These are phyloP conservation scores for Auricularia cornea DNA, from an alignment of 768 basidiomycete species.

Conservation along the genomic window DNA sequence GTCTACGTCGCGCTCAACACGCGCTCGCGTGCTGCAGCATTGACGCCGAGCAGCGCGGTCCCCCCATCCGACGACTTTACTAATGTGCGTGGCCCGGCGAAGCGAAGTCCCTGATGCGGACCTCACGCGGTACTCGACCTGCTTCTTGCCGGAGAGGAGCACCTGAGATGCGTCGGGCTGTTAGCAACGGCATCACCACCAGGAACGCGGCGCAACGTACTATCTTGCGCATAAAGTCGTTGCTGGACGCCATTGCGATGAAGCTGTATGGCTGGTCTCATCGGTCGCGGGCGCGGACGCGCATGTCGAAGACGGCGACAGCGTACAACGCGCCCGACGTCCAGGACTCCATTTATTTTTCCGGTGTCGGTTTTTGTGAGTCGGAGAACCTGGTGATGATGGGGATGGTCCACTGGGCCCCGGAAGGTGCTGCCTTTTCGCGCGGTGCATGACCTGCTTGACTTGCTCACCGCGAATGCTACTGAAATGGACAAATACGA, in stretches of 20 bases:
- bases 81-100: no score
- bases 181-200: conserved; percentile 88
- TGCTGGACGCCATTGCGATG: conserved; percentile 96
- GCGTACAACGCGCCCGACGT: conserved; percentile 79
- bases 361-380: conserved; percentile 84
- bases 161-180: conserved; percentile 58
- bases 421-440: conserved; percentile 82
- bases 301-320: conserved; percentile 98
- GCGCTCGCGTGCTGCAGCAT: no score
- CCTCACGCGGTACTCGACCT: conserved; percentile 96
- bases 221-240: conserved; percentile 89
- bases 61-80: no score
- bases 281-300: not conserved
- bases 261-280: conserved; percentile 46
- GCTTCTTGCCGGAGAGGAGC: conserved; percentile 87
- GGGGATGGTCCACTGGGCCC: conserved; percentile 93
- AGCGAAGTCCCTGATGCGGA: no score
- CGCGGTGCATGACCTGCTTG: conserved; percentile 83
- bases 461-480: no score
- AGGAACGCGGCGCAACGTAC: conserved; percentile 80
- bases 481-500: no score
- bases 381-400: conserved; percentile 94
- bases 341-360: conserved; percentile 90
- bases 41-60: no score
- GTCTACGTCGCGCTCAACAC: no score